Evolutionary conservation across 192 early-diverging fungal genomes (phyloP).

Genomic region (Paraglomus occultum): DNA sequence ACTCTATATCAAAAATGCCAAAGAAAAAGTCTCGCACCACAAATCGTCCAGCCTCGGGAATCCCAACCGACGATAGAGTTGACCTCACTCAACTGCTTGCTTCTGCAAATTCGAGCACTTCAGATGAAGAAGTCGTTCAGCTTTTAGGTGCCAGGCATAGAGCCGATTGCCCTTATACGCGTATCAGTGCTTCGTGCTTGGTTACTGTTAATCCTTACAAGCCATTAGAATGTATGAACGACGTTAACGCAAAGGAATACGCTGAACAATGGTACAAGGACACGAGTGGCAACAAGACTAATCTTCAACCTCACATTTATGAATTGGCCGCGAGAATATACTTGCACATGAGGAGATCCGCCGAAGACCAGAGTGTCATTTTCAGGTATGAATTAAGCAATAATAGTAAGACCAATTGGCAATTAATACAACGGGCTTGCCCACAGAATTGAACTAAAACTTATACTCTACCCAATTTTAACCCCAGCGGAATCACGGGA

Average conservation of each 20-base stretch:
- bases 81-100: conserved; percentile 41
- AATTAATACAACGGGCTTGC: no score
- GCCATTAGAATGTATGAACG: conserved; percentile 41
- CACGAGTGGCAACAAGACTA: conserved; percentile 25
- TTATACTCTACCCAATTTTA: conserved; percentile 20
- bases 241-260: conserved; percentile 48
- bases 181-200: conserved; percentile 46
- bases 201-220: conserved; percentile 52
- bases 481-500: conserved; percentile 77
- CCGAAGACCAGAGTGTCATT: conserved; percentile 65
- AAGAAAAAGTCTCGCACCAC: conserved; percentile 9
- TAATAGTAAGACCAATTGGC: neutral
- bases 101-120: conserved; percentile 9
- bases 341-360: conserved; percentile 61
- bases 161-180: conserved; percentile 51
- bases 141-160: conserved; percentile 47
- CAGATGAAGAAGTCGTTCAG: conserved; percentile 48
- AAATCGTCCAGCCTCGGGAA: neutral
- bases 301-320: conserved; percentile 61
- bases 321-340: conserved; percentile 71
- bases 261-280: conserved; percentile 50
- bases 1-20: neutral
- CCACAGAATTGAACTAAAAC: no score
- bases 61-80: conserved; percentile 17
- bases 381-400: conserved; percentile 46